A percentile compares a stretch with the other conserved stretches of the same genome.
These are phyloP conservation scores for Papilionanthe hybrid DNA, from an alignment of 116 monocot species.

Conservation along the genomic window DNA sequence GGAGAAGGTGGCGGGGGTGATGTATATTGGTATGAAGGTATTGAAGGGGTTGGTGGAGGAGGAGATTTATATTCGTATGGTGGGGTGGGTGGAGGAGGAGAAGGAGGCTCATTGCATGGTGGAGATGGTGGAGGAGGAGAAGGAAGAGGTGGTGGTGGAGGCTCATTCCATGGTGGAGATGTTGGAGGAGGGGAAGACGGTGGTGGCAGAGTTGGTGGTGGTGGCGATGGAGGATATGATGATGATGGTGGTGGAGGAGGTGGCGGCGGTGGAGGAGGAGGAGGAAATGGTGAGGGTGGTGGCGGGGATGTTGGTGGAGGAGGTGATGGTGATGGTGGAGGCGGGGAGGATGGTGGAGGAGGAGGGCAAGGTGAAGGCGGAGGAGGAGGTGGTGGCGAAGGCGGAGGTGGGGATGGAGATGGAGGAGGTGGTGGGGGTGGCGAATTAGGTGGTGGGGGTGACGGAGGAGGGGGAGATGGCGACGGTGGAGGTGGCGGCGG, in stretches of 20 bases:
- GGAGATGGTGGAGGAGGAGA: background rate
- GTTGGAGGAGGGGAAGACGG: conserved; percentile 2
- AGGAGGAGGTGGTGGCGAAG: too few relatives aligned
- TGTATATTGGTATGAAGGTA: background rate
- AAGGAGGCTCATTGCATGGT: background rate
- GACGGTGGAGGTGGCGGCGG: background rate
- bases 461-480: too few relatives aligned
- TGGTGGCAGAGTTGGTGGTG: conserved; percentile 20
- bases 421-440: too few relatives aligned
- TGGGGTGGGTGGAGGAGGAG: conserved; percentile 5
- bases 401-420: too few relatives aligned
- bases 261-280: conserved; percentile 5
- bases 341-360: too few relatives aligned
- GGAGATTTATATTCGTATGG: background rate
- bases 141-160: conserved; percentile 15
- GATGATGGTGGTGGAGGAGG: background rate
- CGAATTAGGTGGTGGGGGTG: background rate
- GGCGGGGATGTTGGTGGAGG: background rate
- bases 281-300: background rate
- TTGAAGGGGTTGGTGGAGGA: background rate
- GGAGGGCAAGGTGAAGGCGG: too few relatives aligned
- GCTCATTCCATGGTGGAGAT: background rate
- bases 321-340: background rate
- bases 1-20: background rate
- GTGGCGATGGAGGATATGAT: background rate